Percentiles rank a stretch among this genome's conserved stretches.
phyloP scores from a whole-genome alignment of 768 basidiomycete species.

The Russula earlei region DNA sequence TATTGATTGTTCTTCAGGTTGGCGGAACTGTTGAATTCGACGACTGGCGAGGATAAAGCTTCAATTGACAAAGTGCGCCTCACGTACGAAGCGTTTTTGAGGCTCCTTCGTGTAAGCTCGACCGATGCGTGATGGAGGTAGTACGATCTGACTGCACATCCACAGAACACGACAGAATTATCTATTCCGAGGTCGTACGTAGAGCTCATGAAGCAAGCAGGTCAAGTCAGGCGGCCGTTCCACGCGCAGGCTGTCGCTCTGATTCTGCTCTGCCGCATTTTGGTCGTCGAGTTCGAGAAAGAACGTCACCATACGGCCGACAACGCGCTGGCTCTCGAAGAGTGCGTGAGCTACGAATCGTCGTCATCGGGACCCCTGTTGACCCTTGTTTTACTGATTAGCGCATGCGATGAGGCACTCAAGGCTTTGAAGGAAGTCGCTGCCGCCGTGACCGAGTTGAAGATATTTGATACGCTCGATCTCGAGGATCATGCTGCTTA shows the following conservation, averaged over 20 bases:
- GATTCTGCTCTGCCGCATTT: constrained; percentile 8
- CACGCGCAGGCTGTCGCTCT: constrained; percentile 11
- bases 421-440: background rate
- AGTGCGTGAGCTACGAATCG: background rate
- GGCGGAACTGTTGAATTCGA: background rate
- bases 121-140: background rate
- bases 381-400: background rate
- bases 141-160: constrained; percentile 3
- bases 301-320: background rate
- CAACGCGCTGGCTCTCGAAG: constrained; percentile 4
- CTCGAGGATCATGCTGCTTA: constrained; percentile 7
- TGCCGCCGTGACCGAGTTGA: constrained; percentile 7
- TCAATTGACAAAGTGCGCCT: background rate
- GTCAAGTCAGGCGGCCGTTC: constrained; percentile 13
- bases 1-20: background rate
- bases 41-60: background rate
- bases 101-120: constrained; percentile 3
- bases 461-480: background rate
- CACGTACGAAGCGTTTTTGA: constrained; percentile 5
- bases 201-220: constrained; percentile 13
- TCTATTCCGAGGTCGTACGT: constrained; percentile 4
- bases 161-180: constrained; percentile 7
- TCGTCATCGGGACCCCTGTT: background rate
- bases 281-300: constrained; percentile 9
- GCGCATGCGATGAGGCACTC: constrained; percentile 7